These are phyloP conservation scores for Penicillium flavigenum DNA, from an alignment of 495 filamentous ascomycete genomes.

Conservation along the genomic window DNA sequence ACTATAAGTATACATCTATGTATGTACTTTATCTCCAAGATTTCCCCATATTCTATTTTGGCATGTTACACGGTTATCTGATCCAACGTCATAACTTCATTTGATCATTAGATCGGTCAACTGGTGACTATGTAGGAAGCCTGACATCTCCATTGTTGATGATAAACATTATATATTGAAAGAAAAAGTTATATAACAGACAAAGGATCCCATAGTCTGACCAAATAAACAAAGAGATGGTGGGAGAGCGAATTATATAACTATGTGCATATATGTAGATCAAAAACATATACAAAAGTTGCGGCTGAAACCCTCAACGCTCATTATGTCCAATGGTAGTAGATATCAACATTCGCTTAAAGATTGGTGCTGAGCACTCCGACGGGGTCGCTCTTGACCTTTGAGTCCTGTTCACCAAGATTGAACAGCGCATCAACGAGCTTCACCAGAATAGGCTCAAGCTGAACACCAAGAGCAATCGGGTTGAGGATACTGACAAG, in stretches of 20 bases:
- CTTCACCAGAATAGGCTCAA: slow-evolving; percentile 32
- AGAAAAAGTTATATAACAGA: background rate
- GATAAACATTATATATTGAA: background rate
- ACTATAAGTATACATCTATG: too few relatives aligned
- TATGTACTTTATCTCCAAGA: background rate
- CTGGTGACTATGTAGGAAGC: too few relatives aligned
- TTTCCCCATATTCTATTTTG: background rate
- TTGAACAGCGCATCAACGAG: slow-evolving; percentile 23
- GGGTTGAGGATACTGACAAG: slow-evolving; percentile 26
- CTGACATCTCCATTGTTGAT: background rate
- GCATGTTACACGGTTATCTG: slow-evolving; percentile 1
- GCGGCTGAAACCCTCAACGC: background rate
- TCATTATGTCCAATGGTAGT: background rate
- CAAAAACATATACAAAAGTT: background rate
- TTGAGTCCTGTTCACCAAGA: slow-evolving; percentile 22
- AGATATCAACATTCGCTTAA: slow-evolving; percentile 6
- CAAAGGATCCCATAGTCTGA: background rate
- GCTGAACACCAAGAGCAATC: slow-evolving; percentile 25
- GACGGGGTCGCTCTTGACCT: slow-evolving; percentile 22
- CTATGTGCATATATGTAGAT: background rate
- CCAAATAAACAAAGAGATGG: background rate
- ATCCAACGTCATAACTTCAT: slow-evolving; percentile 6
- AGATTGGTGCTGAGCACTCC: slow-evolving; percentile 9
- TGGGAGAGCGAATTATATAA: background rate
- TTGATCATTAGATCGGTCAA: too few relatives aligned